These are phyloP conservation scores for Mortierella alpina DNA, from an alignment of 192 early-diverging fungal genomes.

Conservation along the genomic window DNA sequence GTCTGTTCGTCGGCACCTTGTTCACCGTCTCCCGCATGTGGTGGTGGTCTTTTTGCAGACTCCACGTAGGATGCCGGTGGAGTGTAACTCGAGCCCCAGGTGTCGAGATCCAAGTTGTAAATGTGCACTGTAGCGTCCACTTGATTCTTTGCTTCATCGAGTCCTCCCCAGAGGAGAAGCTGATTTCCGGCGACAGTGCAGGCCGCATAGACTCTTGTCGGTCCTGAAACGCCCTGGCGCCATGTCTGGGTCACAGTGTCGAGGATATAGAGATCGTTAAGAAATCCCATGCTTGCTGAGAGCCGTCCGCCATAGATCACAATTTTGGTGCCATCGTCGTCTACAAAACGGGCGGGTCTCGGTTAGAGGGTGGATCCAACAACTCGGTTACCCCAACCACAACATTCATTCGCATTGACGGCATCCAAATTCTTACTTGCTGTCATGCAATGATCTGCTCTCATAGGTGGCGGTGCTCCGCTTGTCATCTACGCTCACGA, in stretches of 20 bases:
- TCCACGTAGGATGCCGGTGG: slow-evolving; percentile 11
- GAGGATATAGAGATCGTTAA: slow-evolving; percentile 24
- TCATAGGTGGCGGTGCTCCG: slow-evolving; percentile 19
- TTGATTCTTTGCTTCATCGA: not conserved
- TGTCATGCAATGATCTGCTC: slow-evolving; percentile 47
- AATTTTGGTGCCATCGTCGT: slow-evolving; percentile 33
- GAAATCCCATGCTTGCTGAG: not conserved
- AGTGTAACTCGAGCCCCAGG: slow-evolving; percentile 25
- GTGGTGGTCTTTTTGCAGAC: not conserved
- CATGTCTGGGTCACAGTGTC: slow-evolving; percentile 14
- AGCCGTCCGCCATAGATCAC: slow-evolving; percentile 35
- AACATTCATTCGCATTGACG: not conserved
- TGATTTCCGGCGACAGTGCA: slow-evolving; percentile 42
- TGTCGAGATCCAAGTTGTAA: slow-evolving; percentile 11
- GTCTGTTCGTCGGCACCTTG: too few relatives aligned
- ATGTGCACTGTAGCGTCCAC: slow-evolving; percentile 4
- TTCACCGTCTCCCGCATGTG: not conserved
- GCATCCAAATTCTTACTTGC: slow-evolving; percentile 25
- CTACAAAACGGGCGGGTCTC: slow-evolving; percentile 1
- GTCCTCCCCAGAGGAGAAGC: slow-evolving; percentile 38
- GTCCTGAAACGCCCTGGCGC: slow-evolving; percentile 16
- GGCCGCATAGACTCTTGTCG: slow-evolving; percentile 10
- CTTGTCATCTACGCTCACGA: slow-evolving; percentile 10
- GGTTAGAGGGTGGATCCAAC: not conserved
- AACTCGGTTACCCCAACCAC: too few relatives aligned